These are phyloP conservation scores for Globisporangium megalacanthum DNA, from an alignment of 352 stramenopile genomes.

Conservation along the genomic window DNA sequence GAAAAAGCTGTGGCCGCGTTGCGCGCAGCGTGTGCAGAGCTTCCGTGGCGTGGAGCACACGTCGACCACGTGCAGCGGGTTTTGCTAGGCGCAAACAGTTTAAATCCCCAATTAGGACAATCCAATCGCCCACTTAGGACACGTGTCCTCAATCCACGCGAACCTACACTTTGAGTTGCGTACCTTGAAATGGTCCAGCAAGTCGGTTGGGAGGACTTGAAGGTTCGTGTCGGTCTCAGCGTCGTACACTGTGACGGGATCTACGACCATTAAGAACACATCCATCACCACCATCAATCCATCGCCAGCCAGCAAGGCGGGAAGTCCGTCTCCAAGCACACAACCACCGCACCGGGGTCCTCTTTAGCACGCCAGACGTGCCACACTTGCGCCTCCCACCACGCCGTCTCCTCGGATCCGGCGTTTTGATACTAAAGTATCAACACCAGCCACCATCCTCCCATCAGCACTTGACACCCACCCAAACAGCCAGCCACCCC, in stretches of 20 bases:
- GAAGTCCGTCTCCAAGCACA: neutral
- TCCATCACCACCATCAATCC: too few species aligned
- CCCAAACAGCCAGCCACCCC: neutral
- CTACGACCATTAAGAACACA: slow-evolving; percentile 7
- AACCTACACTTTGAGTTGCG: neutral
- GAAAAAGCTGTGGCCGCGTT: slow-evolving; percentile 38
- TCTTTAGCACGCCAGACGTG: slow-evolving; percentile 70
- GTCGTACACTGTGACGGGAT: slow-evolving; percentile 49
- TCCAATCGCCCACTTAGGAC: too few species aligned
- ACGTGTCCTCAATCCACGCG: neutral
- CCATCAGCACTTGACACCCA: neutral
- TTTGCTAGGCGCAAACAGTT: slow-evolving; percentile 22
- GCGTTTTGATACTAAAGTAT: slow-evolving; percentile 57
- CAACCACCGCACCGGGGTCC: slow-evolving; percentile 31
- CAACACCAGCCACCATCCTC: neutral
- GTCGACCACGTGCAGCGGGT: slow-evolving; percentile 72
- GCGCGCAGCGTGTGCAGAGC: slow-evolving; percentile 40
- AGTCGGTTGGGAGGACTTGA: slow-evolving; percentile 36
- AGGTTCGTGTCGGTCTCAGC: slow-evolving; percentile 30
- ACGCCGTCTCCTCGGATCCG: slow-evolving; percentile 51
- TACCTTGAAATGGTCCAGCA: slow-evolving; percentile 58
- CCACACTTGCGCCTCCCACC: slow-evolving; percentile 85
- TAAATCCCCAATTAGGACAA: too few species aligned
- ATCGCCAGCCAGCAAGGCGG: too few species aligned
- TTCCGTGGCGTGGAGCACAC: slow-evolving; percentile 37